phyloP scores from a whole-genome alignment of 805 yeast genomes.

The Kluyveromyces starmeri region DNA sequence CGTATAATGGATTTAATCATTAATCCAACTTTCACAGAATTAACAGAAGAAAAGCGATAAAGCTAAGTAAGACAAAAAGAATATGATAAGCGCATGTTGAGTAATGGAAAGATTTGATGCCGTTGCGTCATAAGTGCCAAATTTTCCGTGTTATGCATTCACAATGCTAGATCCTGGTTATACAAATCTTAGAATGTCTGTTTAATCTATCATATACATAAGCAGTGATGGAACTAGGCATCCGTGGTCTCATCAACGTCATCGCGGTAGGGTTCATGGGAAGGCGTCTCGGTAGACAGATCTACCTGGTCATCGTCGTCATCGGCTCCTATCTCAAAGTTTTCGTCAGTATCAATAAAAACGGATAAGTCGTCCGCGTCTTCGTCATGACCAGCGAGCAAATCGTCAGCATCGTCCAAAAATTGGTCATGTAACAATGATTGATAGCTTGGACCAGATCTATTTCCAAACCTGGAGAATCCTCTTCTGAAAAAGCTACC shows the following conservation, averaged over 20 bases:
- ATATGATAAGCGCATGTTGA: too few relatives aligned
- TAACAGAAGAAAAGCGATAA: too few relatives aligned
- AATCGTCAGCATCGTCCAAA: slow-evolving; percentile 30
- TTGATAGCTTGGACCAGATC: slow-evolving; percentile 28
- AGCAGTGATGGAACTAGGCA: too few relatives aligned
- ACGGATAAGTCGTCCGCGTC: slow-evolving; percentile 42
- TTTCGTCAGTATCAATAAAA: slow-evolving; percentile 30
- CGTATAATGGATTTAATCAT: too few relatives aligned
- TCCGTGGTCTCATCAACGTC: slow-evolving; percentile 5
- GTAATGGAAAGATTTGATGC: too few relatives aligned
- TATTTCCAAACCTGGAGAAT: slow-evolving; percentile 21
- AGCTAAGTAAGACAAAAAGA: too few relatives aligned
- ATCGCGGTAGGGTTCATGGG: slow-evolving; percentile 14
- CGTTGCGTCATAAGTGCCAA: too few relatives aligned
- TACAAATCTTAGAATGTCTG: too few relatives aligned
- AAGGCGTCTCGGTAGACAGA: slow-evolving; percentile 1
- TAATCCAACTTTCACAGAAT: too few relatives aligned
- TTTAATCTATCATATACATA: too few relatives aligned
- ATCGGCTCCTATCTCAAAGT: slow-evolving; percentile 31
- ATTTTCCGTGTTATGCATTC: too few relatives aligned
- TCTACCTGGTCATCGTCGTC: slow-evolving; percentile 22
- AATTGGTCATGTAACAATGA: slow-evolving; percentile 27
- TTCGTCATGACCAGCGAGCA: slow-evolving; percentile 34
- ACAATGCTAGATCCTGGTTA: too few relatives aligned
- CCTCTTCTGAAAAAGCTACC: slow-evolving; percentile 10